A percentile compares a stretch with the other conserved stretches of the same genome.
phyloP scores from a whole-genome alignment of 768 basidiomycete species.

The Pleurotus giganteus region DNA sequence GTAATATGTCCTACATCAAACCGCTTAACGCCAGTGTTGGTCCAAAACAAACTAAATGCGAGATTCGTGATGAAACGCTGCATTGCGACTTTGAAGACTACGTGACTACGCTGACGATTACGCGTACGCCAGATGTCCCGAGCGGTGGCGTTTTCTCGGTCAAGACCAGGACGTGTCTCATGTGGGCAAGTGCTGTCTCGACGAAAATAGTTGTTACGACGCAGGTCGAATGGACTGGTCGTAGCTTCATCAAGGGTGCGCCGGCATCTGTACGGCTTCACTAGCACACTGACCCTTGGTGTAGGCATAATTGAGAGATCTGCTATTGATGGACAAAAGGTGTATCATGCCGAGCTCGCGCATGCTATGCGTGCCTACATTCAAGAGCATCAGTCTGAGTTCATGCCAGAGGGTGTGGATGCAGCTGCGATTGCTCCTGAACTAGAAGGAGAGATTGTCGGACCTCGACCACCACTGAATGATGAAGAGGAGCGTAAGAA shows the following conservation, averaged over 20 bases:
- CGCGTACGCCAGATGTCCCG: slow-evolving; percentile 91
- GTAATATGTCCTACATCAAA: slow-evolving; percentile 97
- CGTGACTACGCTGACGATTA: slow-evolving; percentile 82
- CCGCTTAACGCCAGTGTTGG: slow-evolving; percentile 86
- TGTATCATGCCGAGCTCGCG: slow-evolving; percentile 82
- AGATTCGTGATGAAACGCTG: slow-evolving; percentile 83
- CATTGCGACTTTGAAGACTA: slow-evolving; percentile 83
- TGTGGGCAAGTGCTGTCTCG: slow-evolving; percentile 82
- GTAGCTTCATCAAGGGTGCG: slow-evolving; percentile 93
- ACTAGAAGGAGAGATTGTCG: slow-evolving; percentile 14
- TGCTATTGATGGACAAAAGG: slow-evolving; percentile 88
- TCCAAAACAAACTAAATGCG: slow-evolving; percentile 94
- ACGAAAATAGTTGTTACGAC: slow-evolving; percentile 85
- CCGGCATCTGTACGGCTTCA: slow-evolving; percentile 13
- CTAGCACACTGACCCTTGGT: background rate
- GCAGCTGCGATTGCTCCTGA: slow-evolving; percentile 48
- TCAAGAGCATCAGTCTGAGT: slow-evolving; percentile 84
- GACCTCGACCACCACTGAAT: slow-evolving; percentile 14
- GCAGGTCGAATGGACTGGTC: slow-evolving; percentile 93
- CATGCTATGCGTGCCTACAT: slow-evolving; percentile 87
- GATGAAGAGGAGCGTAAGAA: slow-evolving; percentile 45
- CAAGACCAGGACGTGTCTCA: slow-evolving; percentile 92
- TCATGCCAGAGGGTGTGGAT: slow-evolving; percentile 80
- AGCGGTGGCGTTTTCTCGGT: slow-evolving; percentile 91
- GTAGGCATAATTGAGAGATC: slow-evolving; percentile 92